These are phyloP conservation scores for Cryomyces antarcticus DNA, from an alignment of 495 filamentous ascomycete species.

Conservation along the genomic window DNA sequence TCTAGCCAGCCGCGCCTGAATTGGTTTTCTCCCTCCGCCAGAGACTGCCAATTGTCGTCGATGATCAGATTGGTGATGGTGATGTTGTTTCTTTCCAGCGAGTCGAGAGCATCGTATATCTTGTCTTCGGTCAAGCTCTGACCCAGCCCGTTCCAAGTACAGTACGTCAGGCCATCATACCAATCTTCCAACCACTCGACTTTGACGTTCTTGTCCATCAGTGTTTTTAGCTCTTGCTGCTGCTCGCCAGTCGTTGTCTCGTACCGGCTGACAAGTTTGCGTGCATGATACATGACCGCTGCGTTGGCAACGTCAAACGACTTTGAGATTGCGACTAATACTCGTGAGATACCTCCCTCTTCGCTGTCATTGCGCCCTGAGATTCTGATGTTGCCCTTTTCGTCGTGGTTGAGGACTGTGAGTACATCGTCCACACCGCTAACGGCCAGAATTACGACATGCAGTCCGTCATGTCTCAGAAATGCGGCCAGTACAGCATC, in stretches of 20 bases:
- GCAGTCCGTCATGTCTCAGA: conserved; percentile 47
- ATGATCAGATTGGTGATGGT: conserved; percentile 69
- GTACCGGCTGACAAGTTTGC: conserved; percentile 35
- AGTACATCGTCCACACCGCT: conserved; percentile 55
- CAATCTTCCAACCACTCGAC: conserved; percentile 66
- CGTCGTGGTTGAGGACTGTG: conserved; percentile 47
- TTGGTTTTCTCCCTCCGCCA: conserved; percentile 30
- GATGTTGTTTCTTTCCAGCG: conserved; percentile 49
- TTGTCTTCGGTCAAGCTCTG: conserved; percentile 64
- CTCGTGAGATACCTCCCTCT: conserved; percentile 29
- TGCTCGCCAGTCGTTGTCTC: conserved; percentile 10
- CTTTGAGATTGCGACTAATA: conserved; percentile 52
- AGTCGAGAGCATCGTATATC: conserved; percentile 51
- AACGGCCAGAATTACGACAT: conserved; percentile 66
- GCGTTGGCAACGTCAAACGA: conserved; percentile 59
- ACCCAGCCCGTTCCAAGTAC: conserved; percentile 89
- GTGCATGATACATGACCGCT: conserved; percentile 70
- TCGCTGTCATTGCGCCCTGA: conserved; percentile 50
- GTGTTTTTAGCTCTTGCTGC: conserved; percentile 18
- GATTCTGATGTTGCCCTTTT: conserved; percentile 43
- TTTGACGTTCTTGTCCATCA: conserved; percentile 27
- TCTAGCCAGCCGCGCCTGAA: conserved; percentile 35
- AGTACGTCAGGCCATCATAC: conserved; percentile 69
- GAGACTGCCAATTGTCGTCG: conserved; percentile 89
- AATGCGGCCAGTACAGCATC: conserved; percentile 72